Evolutionary conservation across 2,329 filamentous ascomycete genomes (phyloP).

Genomic region (Sporothrix sp.): DNA sequence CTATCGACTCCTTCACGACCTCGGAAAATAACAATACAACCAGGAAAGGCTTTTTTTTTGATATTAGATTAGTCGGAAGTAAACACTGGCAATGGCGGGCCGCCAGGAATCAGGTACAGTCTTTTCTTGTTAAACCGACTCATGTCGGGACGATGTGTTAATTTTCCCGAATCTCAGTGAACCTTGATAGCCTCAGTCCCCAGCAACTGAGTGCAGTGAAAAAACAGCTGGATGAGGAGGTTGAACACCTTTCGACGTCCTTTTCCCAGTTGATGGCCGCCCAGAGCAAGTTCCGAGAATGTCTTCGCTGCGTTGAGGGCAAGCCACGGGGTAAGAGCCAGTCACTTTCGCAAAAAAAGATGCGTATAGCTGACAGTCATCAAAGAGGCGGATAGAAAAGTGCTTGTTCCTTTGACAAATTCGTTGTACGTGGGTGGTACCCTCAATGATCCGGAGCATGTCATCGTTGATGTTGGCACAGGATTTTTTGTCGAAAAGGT

Average conservation of each 20-base stretch:
- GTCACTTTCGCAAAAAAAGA: too few species aligned
- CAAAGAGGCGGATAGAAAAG: slow-evolving; percentile 33
- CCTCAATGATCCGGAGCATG: slow-evolving; percentile 62
- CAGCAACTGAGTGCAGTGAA: slow-evolving; percentile 87
- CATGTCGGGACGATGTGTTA: background rate
- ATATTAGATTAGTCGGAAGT: background rate
- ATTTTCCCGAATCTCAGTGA: slow-evolving; percentile 32
- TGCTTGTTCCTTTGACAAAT: slow-evolving; percentile 89
- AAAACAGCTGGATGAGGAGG: slow-evolving; percentile 90
- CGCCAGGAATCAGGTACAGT: slow-evolving; percentile 17
- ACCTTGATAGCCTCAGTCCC: slow-evolving; percentile 64
- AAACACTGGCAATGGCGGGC: slow-evolving; percentile 12
- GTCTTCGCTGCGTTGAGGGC: slow-evolving; percentile 61
- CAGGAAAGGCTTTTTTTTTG: too few species aligned
- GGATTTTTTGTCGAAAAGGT: slow-evolving; percentile 94
- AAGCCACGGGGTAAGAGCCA: slow-evolving; percentile 17
- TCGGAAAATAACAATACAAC: too few species aligned
- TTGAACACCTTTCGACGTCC: slow-evolving; percentile 85
- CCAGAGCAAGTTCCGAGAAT: slow-evolving; percentile 87
- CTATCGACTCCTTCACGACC: too few species aligned
- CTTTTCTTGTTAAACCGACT: background rate
- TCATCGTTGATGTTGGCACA: slow-evolving; percentile 87
- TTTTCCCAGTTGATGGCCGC: slow-evolving; percentile 84
- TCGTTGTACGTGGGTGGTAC: slow-evolving; percentile 88
- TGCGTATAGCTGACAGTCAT: too few species aligned